These are phyloP conservation scores for Grosmannia clavigera DNA, from an alignment of 2,329 filamentous ascomycete genomes.

Conservation along the genomic window DNA sequence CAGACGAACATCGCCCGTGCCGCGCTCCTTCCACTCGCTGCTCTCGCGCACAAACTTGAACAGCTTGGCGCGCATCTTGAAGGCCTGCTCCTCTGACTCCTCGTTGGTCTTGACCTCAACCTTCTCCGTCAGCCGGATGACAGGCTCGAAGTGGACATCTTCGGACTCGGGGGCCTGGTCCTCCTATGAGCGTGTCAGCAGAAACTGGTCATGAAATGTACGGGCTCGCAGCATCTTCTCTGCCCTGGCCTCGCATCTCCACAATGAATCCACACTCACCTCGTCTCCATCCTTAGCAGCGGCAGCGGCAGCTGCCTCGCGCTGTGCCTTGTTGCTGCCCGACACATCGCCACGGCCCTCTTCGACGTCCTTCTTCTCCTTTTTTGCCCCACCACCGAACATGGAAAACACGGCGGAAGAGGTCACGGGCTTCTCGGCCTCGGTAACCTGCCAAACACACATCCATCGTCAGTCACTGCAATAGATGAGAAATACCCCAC, in stretches of 20 bases:
- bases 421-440: conserved; percentile 31
- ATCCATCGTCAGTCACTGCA: not conserved
- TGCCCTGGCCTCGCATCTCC: not conserved
- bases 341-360: conserved; percentile 78
- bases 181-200: conserved; percentile 23
- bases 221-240: not conserved
- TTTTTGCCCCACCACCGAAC: conserved; percentile 96
- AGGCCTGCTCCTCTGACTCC: conserved; percentile 90
- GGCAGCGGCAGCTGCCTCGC: conserved; percentile 46
- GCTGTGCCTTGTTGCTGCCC: conserved; percentile 74
- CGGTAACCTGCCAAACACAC: conserved; percentile 7
- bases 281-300: conserved; percentile 43
- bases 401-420: conserved; percentile 79
- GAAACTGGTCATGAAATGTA: not conserved
- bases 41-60: conserved; percentile 93
- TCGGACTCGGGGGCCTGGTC: conserved; percentile 76
- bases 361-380: conserved; percentile 80
- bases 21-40: conserved; percentile 98
- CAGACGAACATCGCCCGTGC: conserved; percentile 89
- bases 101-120: conserved; percentile 97
- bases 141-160: conserved; percentile 94
- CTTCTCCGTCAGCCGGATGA: conserved; percentile 92
- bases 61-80: conserved; percentile 99
- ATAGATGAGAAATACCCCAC: not conserved
- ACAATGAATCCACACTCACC: conserved; percentile 25